Evolutionary conservation across 768 basidiomycete genomes (phyloP).

Genomic region (Gymnopilus junonius): DNA sequence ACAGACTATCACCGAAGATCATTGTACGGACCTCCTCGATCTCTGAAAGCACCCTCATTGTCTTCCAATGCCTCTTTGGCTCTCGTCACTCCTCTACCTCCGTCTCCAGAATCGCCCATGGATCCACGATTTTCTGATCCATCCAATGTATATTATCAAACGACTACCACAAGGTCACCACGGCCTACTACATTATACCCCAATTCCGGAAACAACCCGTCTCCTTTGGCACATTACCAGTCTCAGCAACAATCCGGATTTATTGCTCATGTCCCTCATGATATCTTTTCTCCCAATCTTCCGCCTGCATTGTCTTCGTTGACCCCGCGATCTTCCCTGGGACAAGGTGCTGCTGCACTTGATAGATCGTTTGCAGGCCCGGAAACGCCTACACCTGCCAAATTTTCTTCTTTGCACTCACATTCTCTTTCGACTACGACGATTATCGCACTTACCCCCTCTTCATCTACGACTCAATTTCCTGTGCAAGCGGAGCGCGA

Average conservation of each 20-base stretch:
- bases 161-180: slow-evolving; percentile 51
- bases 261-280: slow-evolving; percentile 37
- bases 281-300: slow-evolving; percentile 47
- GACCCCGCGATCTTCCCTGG: slow-evolving; percentile 34
- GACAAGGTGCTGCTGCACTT: slow-evolving; percentile 14
- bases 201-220: slow-evolving; percentile 42
- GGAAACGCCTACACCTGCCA: slow-evolving; percentile 46
- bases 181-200: slow-evolving; percentile 53
- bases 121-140: slow-evolving; percentile 43
- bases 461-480: slow-evolving; percentile 27
- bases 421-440: slow-evolving; percentile 57
- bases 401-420: slow-evolving; percentile 25
- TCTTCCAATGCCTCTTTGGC: slow-evolving; percentile 42
- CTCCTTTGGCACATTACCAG: slow-evolving; percentile 47
- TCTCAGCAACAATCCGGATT: slow-evolving; percentile 33
- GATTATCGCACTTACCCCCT: slow-evolving; percentile 42
- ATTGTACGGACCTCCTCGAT: slow-evolving; percentile 47
- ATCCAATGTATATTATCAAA: slow-evolving; percentile 74
- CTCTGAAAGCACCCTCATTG: slow-evolving; percentile 42
- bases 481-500: slow-evolving; percentile 16
- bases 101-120: slow-evolving; percentile 50
- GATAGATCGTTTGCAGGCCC: slow-evolving; percentile 37
- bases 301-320: slow-evolving; percentile 43
- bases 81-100: slow-evolving; percentile 47
- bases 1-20: slow-evolving; percentile 47